Percentiles rank a stretch among this genome's conserved stretches.
Evolutionary conservation across 1,284 basidiomycete genomes (phyloP).

Genomic region (Papiliotrema laurentii): DNA sequence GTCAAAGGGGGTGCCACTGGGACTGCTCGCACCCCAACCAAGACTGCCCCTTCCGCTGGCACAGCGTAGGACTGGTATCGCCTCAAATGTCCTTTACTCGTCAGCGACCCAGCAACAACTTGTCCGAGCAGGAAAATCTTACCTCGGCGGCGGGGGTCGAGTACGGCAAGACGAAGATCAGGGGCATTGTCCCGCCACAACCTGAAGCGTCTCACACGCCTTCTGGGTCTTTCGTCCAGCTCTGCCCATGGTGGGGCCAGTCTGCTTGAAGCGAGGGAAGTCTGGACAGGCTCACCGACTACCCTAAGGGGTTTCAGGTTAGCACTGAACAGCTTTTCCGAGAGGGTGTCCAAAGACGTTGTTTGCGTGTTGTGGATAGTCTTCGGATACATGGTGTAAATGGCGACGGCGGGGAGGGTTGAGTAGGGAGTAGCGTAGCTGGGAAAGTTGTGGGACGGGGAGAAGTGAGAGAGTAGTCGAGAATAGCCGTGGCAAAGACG

Average conservation of each 20-base stretch:
- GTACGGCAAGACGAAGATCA: conserved; percentile 14
- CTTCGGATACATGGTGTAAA: too few relatives aligned
- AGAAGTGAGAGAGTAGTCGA: too few relatives aligned
- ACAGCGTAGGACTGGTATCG: conserved; percentile 24
- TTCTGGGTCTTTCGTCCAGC: conserved; percentile 21
- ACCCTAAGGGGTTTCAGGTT: conserved; percentile 12
- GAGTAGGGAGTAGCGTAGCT: too few relatives aligned
- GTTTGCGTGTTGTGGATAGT: too few relatives aligned
- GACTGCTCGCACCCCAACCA: conserved; percentile 1
- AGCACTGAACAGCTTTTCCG: conserved; percentile 3
- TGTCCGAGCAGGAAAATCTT: conserved; percentile 3
- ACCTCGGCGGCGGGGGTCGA: conserved; percentile 28
- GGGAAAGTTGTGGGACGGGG: too few relatives aligned
- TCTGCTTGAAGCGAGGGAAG: conserved; percentile 14
- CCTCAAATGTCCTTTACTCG: conserved; percentile 15
- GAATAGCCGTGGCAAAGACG: too few relatives aligned
- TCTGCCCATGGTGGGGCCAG: conserved; percentile 26
- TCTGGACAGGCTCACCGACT: conserved; percentile 7
- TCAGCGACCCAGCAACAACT: background rate
- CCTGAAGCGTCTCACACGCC: conserved; percentile 22
- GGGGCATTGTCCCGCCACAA: conserved; percentile 21
- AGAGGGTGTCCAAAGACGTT: too few relatives aligned
- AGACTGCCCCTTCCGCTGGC: conserved; percentile 4
- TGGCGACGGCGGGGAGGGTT: background rate
- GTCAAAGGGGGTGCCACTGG: background rate